A percentile compares a stretch with the other conserved stretches of the same genome.
phyloP scores from a whole-genome alignment of 371 early-diverging fungal genomes.

The Mucor piriformis region DNA sequence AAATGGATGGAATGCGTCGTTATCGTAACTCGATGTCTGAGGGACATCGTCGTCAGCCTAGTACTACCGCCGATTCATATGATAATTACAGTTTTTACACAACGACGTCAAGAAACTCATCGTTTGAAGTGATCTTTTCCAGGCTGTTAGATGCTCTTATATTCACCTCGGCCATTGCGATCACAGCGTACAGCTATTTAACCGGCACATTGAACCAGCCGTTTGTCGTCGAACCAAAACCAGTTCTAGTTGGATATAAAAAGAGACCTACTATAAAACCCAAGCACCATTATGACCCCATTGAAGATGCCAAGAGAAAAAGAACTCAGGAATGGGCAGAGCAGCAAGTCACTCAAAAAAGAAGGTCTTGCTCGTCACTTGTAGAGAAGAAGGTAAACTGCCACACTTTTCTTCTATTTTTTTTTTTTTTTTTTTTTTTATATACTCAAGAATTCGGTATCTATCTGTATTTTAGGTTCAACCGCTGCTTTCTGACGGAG shows the following conservation, averaged over 20 bases:
- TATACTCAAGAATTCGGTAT: too few relatives aligned
- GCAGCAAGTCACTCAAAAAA: conserved; percentile 11
- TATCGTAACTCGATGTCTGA: neutral
- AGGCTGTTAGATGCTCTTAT: conserved; percentile 45
- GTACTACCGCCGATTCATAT: neutral
- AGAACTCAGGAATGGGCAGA: conserved; percentile 32
- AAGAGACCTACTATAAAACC: neutral
- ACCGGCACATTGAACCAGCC: conserved; percentile 30
- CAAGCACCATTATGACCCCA: neutral
- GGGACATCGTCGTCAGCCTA: conserved; percentile 12
- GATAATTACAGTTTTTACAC: conserved; percentile 8
- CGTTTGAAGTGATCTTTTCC: conserved; percentile 36
- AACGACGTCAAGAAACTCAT: conserved; percentile 15
- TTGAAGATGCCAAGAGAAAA: conserved; percentile 20
- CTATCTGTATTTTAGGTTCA: conserved; percentile 25
- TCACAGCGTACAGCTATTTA: conserved; percentile 45
- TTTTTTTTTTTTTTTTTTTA: neutral
- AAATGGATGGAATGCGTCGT: neutral
- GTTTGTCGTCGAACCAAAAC: conserved; percentile 9
- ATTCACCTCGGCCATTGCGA: conserved; percentile 50
- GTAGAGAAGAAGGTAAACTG: conserved; percentile 12
- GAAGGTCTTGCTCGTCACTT: conserved; percentile 13
- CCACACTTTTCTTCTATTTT: neutral
- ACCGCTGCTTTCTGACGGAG: conserved; percentile 6
- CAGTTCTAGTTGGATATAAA: neutral